Evolutionary conservation across 768 basidiomycete species (phyloP), one percentile per base, ranked within the genome.

Genomic region (Boletus pseudo-olivaceus): DNA sequence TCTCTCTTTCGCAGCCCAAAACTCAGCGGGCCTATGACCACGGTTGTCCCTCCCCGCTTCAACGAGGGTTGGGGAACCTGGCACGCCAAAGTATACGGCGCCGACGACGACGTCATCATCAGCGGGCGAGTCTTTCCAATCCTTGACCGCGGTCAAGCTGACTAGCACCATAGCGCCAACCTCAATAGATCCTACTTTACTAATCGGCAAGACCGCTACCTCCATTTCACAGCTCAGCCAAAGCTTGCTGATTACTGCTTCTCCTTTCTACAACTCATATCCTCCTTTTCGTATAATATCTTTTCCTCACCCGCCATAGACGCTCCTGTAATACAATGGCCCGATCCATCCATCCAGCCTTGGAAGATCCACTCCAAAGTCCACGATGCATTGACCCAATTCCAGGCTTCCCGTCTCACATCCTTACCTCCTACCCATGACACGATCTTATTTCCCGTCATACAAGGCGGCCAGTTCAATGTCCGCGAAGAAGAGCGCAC

Each of bases 1-100:
- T 83, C 84, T 35, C 78, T 98, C 58, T 99, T 93, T 62, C 83
- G 91, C 44, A 93, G 91, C 63, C 96, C 97, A 0, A 89, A 84
- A 48, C 78, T 98, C 29, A 78, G 83, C 17, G 88, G 90, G 1
- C 54, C 90, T 27, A 76, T 90, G 68, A 82, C 89, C 30, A 80
- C 77, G 51, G 56, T 96, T 29, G 85, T 98, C 7, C 97, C 97
- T 7, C 87, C 90, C 23, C 79, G 97, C 50, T 97, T 93, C 72
- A 96, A 99, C 62, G 97, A 99, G 73, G 97, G 95, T 2, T 98
- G 94, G 90, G 96, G 95, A 0, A 93, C 95, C 2, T 98, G 95
- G 95, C 97, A 98, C 68, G 88, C 92, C 4, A 99, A 99, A 72
- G 81, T 94, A 52, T 99, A 99, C 65, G 93, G 93, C 19, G 87